Evolutionary conservation across 2,329 filamentous ascomycete genomes (phyloP).

Genomic region (Ceratocystis cacaofunesta): DNA sequence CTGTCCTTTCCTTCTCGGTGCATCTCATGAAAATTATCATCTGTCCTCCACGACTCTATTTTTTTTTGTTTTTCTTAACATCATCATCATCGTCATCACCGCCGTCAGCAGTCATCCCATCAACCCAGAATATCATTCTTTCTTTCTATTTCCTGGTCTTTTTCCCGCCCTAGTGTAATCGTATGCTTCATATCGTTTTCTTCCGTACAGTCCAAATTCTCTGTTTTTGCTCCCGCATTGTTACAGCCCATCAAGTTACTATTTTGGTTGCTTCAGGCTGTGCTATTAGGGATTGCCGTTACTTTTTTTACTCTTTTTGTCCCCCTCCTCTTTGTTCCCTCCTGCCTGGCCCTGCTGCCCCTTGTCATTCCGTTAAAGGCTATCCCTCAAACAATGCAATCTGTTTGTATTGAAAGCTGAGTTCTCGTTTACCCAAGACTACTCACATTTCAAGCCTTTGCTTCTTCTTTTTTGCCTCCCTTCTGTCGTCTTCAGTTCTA

Average conservation of each 20-base stretch:
- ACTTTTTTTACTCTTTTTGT: not conserved
- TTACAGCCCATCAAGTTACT: not conserved
- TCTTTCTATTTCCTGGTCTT: not conserved
- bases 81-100: no score
- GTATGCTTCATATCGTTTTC: not conserved
- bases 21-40: not conserved
- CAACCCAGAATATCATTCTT: not conserved
- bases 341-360: not conserved
- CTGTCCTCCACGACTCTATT: no score
- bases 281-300: conserved; percentile 3
- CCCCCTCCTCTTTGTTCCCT: not conserved
- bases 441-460: not conserved
- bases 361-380: not conserved
- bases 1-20: not conserved
- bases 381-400: not conserved
- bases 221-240: not conserved
- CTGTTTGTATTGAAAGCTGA: not conserved
- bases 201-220: not conserved
- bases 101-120: not conserved
- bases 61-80: no score
- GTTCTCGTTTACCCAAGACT: not conserved
- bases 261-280: conserved; percentile 2
- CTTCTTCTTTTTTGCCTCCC: not conserved
- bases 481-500: not conserved
- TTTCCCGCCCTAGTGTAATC: no score